Evolutionary conservation across 2,329 filamentous ascomycete genomes (phyloP).

Genomic region (Ascochyta koolunga): DNA sequence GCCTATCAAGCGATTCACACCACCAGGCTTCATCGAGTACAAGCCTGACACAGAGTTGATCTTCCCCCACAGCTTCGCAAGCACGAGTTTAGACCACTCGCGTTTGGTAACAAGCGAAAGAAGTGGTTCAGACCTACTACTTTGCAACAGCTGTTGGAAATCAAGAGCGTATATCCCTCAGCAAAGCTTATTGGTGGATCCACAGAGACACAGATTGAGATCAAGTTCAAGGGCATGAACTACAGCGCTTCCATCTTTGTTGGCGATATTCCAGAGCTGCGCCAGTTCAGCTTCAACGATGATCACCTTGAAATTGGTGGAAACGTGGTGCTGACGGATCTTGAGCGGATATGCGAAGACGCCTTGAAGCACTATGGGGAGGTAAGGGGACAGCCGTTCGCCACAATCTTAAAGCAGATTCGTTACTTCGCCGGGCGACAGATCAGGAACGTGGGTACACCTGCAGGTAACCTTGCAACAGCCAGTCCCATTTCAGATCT

Average conservation of each 20-base stretch:
- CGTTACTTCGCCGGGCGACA: conserved; percentile 94
- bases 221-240: conserved; percentile 94
- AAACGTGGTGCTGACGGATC: conserved; percentile 89
- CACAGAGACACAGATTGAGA: conserved; percentile 96
- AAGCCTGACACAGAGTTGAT: conserved; percentile 93
- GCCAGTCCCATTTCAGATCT: conserved; percentile 96
- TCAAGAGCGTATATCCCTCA: conserved; percentile 82
- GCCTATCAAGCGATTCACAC: conserved; percentile 70
- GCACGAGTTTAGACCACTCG: conserved; percentile 79
- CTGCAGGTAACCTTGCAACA: conserved; percentile 90
- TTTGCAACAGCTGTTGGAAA: conserved; percentile 83
- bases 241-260: conserved; percentile 91
- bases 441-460: conserved; percentile 96
- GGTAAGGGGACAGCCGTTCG: conserved; percentile 76
- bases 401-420: conserved; percentile 91
- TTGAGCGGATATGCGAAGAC: conserved; percentile 82
- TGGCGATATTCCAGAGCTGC: conserved; percentile 87
- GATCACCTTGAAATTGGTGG: conserved; percentile 90
- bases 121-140: conserved; percentile 92
- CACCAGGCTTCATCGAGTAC: conserved; percentile 92
- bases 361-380: conserved; percentile 80
- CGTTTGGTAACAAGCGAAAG: conserved; percentile 94
- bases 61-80: conserved; percentile 87
- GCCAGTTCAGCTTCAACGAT: conserved; percentile 79
- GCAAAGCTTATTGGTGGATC: conserved; percentile 96